A percentile compares a stretch with the other conserved stretches of the same genome.
These are phyloP conservation scores for Helotiales sp. DNA, from an alignment of 2,329 filamentous ascomycete genomes.

Conservation along the genomic window DNA sequence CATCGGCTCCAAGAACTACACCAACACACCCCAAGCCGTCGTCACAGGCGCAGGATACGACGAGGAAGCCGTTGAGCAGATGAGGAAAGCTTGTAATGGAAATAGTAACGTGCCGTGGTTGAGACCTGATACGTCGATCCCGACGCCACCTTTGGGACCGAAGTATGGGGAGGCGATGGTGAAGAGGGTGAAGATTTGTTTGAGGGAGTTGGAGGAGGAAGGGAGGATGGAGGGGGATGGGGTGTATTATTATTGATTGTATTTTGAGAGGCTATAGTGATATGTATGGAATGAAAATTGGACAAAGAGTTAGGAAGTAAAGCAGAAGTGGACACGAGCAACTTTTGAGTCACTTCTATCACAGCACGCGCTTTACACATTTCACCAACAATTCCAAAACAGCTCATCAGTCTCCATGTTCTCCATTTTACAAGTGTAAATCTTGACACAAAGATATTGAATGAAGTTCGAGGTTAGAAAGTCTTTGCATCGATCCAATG, in stretches of 20 bases:
- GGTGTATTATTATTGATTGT: slow-evolving; percentile 12
- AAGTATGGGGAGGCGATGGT: slow-evolving; percentile 22
- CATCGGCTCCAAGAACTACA: slow-evolving; percentile 13
- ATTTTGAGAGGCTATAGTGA: too few species aligned
- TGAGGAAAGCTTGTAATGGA: slow-evolving; percentile 16
- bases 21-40: slow-evolving; percentile 6
- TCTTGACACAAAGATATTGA: too few species aligned
- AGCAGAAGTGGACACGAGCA: too few species aligned
- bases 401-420: too few species aligned
- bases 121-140: slow-evolving; percentile 19
- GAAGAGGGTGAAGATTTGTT: slow-evolving; percentile 17
- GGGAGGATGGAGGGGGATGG: slow-evolving; percentile 18
- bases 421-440: too few species aligned
- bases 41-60: slow-evolving; percentile 14
- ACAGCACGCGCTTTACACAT: too few species aligned
- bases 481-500: too few species aligned
- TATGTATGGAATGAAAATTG: too few species aligned
- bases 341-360: too few species aligned
- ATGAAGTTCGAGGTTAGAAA: too few species aligned
- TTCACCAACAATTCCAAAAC: too few species aligned
- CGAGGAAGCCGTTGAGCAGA: slow-evolving; percentile 16
- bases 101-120: slow-evolving; percentile 20
- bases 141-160: slow-evolving; percentile 21
- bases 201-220: slow-evolving; percentile 19
- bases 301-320: too few species aligned